phyloP scores from a whole-genome alignment of 108 stramenopile species.

The Schizochytrium sp. region DNA sequence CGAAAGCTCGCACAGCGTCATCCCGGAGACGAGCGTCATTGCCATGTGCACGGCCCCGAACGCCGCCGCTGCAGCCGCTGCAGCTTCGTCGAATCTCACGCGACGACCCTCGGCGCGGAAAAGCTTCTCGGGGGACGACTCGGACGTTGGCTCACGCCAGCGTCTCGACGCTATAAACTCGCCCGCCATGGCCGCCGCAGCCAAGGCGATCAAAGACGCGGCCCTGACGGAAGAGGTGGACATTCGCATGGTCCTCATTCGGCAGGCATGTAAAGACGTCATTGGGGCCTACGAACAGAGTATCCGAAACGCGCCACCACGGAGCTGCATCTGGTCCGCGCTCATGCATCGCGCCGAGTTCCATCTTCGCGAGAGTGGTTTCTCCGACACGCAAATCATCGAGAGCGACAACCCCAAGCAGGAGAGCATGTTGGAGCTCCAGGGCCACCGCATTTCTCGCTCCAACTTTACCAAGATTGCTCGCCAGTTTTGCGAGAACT shows the following conservation, averaged over 20 bases:
- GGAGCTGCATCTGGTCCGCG: slow-evolving; percentile 10
- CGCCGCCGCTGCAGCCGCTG: background rate
- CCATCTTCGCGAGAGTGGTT: background rate
- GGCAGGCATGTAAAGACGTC: background rate
- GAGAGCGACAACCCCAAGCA: background rate
- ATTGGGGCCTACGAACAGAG: background rate
- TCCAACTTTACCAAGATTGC: slow-evolving; percentile 17
- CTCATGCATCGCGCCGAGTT: slow-evolving; percentile 6
- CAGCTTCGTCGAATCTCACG: background rate
- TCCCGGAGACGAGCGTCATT: background rate
- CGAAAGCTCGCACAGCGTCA: background rate
- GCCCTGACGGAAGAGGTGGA: background rate
- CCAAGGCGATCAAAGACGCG: background rate
- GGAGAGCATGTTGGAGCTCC: background rate
- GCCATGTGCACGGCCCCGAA: background rate
- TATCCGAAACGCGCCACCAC: background rate
- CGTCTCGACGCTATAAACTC: background rate
- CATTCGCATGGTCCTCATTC: background rate
- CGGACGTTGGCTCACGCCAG: background rate
- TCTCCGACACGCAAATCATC: background rate
- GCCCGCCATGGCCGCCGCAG: background rate
- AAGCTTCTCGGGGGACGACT: background rate
- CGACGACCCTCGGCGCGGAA: background rate
- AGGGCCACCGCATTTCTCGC: background rate
- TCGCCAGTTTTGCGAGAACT: slow-evolving; percentile 5